Evolutionary conservation across 1,284 basidiomycete species (phyloP).

Genomic region (Ustilago xerochloae): DNA sequence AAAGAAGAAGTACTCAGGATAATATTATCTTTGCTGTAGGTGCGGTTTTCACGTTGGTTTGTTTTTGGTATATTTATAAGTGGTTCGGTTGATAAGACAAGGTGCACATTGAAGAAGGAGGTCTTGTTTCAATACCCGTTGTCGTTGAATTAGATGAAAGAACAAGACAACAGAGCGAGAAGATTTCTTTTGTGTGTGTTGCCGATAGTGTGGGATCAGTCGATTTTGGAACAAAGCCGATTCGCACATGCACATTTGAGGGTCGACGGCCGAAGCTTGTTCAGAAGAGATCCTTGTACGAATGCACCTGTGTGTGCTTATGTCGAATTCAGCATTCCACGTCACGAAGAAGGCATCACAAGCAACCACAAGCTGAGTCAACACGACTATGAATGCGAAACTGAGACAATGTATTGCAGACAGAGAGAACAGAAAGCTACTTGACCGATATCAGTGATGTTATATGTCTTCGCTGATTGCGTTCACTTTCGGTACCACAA

Average conservation of each 20-base stretch:
- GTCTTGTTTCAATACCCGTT: not conserved
- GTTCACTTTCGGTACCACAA: slow-evolving; percentile 77
- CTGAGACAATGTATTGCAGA: slow-evolving; percentile 13
- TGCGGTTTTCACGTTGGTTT: slow-evolving; percentile 63
- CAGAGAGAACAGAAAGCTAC: not conserved
- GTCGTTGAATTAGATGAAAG: too few species aligned
- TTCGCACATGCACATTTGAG: too few species aligned
- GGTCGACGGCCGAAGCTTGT: too few species aligned
- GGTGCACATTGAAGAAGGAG: not conserved
- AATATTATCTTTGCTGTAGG: slow-evolving; percentile 65
- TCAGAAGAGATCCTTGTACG: too few species aligned
- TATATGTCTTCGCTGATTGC: not conserved
- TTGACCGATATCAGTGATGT: too few species aligned
- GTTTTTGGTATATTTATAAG: slow-evolving; percentile 66
- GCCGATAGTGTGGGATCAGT: too few species aligned
- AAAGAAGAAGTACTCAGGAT: slow-evolving; percentile 65
- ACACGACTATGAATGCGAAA: too few species aligned
- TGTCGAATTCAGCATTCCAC: too few species aligned
- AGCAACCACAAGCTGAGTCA: not conserved
- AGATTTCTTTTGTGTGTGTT: too few species aligned
- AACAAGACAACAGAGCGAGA: too few species aligned
- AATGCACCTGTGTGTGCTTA: too few species aligned
- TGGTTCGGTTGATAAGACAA: slow-evolving; percentile 49
- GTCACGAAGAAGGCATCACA: not conserved
- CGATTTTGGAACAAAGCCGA: too few species aligned